phyloP scores from a whole-genome alignment of 2,329 filamentous ascomycete genomes.

The Aspergillus oerlinghausenensis region DNA sequence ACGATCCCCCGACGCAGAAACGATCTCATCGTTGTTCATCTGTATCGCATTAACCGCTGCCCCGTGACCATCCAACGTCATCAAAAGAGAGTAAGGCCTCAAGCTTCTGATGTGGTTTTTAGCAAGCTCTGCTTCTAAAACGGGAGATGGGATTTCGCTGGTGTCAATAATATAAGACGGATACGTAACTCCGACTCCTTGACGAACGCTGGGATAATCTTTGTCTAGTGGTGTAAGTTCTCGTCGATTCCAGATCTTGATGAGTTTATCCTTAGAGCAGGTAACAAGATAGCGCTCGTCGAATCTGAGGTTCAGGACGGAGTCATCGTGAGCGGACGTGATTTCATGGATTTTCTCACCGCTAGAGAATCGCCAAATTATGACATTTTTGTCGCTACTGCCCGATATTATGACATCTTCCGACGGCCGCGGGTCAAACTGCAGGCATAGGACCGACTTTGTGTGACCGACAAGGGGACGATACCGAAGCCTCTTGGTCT shows the following conservation, averaged over 20 bases:
- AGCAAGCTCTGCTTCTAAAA: slow-evolving; percentile 41
- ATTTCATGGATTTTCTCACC: slow-evolving; percentile 77
- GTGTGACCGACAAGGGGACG: slow-evolving; percentile 71
- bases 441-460: slow-evolving; percentile 87
- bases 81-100: slow-evolving; percentile 70
- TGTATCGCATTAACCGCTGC: slow-evolving; percentile 97
- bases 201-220: slow-evolving; percentile 42
- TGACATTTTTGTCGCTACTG: slow-evolving; percentile 85
- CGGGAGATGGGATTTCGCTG: slow-evolving; percentile 35
- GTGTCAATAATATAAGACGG: slow-evolving; percentile 54
- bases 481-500: slow-evolving; percentile 70
- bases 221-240: slow-evolving; percentile 51
- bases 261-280: slow-evolving; percentile 94
- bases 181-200: slow-evolving; percentile 42
- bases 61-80: slow-evolving; percentile 73
- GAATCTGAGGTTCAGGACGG: slow-evolving; percentile 88
- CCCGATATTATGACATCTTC: slow-evolving; percentile 94
- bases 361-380: slow-evolving; percentile 90
- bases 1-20: slow-evolving; percentile 91
- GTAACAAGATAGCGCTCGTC: slow-evolving; percentile 89
- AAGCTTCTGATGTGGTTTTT: slow-evolving; percentile 41
- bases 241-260: slow-evolving; percentile 89
- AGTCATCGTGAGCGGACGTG: slow-evolving; percentile 74
- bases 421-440: slow-evolving; percentile 83
- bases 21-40: slow-evolving; percentile 77